Evolutionary conservation across 495 filamentous ascomycete genomes (phyloP).

Genomic region (Talaromyces adpressus): DNA sequence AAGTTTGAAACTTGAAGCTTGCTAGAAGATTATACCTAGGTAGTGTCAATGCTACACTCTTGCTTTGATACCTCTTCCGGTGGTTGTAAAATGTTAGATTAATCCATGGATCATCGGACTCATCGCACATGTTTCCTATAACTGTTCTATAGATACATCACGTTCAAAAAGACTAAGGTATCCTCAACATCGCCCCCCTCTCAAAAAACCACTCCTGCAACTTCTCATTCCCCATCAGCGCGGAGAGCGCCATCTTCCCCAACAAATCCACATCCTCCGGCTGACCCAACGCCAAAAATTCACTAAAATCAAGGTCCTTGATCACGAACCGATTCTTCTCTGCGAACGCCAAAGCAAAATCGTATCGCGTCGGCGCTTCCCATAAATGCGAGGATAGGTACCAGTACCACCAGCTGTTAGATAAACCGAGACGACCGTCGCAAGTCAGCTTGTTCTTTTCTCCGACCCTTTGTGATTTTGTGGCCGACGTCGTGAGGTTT

Average conservation of each 20-base stretch:
- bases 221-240: conserved; percentile 34
- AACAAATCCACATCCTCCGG: conserved; percentile 42
- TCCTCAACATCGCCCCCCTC: neutral
- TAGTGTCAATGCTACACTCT: neutral
- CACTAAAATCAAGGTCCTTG: conserved; percentile 27
- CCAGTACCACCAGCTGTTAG: conserved; percentile 35
- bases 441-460: conserved; percentile 15
- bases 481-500: neutral
- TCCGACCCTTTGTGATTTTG: neutral
- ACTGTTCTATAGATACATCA: too few relatives aligned
- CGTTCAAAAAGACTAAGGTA: neutral
- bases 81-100: too few relatives aligned
- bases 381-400: conserved; percentile 43
- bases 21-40: neutral
- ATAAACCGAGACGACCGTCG: conserved; percentile 25
- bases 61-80: neutral
- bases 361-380: conserved; percentile 32
- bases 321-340: conserved; percentile 38
- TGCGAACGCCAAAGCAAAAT: conserved; percentile 42
- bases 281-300: conserved; percentile 21
- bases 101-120: too few relatives aligned
- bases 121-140: too few relatives aligned
- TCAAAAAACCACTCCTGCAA: conserved; percentile 34
- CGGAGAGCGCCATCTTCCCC: conserved; percentile 38
- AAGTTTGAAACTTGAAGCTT: neutral